These are phyloP conservation scores for Arthrinium phaeospermum DNA, from an alignment of 2,329 filamentous ascomycete species.

Conservation along the genomic window DNA sequence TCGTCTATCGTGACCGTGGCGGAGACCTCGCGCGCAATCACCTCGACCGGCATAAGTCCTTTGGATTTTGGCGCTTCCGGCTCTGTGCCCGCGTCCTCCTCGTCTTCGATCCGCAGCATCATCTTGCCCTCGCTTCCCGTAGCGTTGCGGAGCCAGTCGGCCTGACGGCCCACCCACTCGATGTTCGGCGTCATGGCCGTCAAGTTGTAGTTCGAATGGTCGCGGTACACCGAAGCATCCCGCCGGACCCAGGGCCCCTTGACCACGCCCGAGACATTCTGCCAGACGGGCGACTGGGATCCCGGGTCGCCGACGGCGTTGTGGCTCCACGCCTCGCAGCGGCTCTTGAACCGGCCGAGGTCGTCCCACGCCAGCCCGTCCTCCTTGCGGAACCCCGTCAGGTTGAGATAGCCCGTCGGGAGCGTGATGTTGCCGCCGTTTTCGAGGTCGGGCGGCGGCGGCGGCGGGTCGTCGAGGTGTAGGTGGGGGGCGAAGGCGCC, in stretches of 20 bases:
- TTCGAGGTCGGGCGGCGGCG: slow-evolving; percentile 3
- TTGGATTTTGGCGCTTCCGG: slow-evolving; percentile 48
- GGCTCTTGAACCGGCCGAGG: slow-evolving; percentile 68
- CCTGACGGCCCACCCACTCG: slow-evolving; percentile 64
- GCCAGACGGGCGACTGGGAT: slow-evolving; percentile 63
- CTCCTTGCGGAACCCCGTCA: slow-evolving; percentile 77
- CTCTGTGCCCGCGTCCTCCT: slow-evolving; percentile 47
- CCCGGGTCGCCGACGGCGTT: slow-evolving; percentile 53
- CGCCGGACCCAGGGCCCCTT: slow-evolving; percentile 76
- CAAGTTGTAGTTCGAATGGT: slow-evolving; percentile 63
- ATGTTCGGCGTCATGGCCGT: slow-evolving; percentile 68
- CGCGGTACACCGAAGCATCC: slow-evolving; percentile 52
- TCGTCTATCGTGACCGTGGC: slow-evolving; percentile 77
- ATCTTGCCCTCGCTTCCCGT: slow-evolving; percentile 75
- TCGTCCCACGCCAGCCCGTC: slow-evolving; percentile 83
- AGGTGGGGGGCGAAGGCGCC: slow-evolving; percentile 61
- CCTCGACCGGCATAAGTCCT: slow-evolving; percentile 47
- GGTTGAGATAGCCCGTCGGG: slow-evolving; percentile 60
- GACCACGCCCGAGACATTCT: slow-evolving; percentile 78
- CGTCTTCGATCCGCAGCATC: slow-evolving; percentile 69
- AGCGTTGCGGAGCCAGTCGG: slow-evolving; percentile 78
- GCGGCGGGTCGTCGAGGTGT: slow-evolving; percentile 32
- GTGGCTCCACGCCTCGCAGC: slow-evolving; percentile 66
- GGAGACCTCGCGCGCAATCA: slow-evolving; percentile 70
- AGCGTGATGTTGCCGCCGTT: slow-evolving; percentile 27